Percentiles rank a stretch among this genome's conserved stretches.
Evolutionary conservation across 768 basidiomycete species (phyloP).

Genomic region (Leccinum aurantiacum): DNA sequence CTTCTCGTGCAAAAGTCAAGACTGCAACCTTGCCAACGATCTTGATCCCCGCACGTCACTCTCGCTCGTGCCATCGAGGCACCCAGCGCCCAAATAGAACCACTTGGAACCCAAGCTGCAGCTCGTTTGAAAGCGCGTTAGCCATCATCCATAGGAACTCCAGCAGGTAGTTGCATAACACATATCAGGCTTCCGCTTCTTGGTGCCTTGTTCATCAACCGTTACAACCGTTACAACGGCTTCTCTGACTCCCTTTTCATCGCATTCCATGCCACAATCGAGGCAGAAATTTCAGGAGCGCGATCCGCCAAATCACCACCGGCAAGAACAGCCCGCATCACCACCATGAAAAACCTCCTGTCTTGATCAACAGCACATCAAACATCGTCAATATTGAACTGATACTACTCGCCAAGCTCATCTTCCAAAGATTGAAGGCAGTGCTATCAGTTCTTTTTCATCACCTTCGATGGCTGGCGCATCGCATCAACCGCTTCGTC

Average conservation of each 20-base stretch:
- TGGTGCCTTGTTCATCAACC: too few species aligned
- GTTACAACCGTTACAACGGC: too few species aligned
- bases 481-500: too few species aligned
- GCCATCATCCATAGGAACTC: slow-evolving; percentile 65
- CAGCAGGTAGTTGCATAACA: too few species aligned
- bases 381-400: not conserved
- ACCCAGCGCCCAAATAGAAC: not conserved
- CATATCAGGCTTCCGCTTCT: too few species aligned
- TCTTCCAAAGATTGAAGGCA: too few species aligned
- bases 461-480: too few species aligned
- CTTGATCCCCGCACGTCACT: slow-evolving; percentile 15
- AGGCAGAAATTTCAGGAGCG: slow-evolving; percentile 56
- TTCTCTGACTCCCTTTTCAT: too few species aligned
- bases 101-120: too few species aligned
- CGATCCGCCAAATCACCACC: slow-evolving; percentile 75
- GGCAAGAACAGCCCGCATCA: slow-evolving; percentile 62
- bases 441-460: too few species aligned
- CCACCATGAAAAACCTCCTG: not conserved
- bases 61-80: slow-evolving; percentile 13
- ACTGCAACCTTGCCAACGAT: slow-evolving; percentile 9
- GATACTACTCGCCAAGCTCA: not conserved
- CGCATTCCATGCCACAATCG: slow-evolving; percentile 50
- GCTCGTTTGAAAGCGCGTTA: slow-evolving; percentile 57
- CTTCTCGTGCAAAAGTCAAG: not conserved
- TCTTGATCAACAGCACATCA: not conserved